These are phyloP conservation scores for Coemansia sp. DNA, from an alignment of 192 early-diverging fungal genomes.

Conservation along the genomic window DNA sequence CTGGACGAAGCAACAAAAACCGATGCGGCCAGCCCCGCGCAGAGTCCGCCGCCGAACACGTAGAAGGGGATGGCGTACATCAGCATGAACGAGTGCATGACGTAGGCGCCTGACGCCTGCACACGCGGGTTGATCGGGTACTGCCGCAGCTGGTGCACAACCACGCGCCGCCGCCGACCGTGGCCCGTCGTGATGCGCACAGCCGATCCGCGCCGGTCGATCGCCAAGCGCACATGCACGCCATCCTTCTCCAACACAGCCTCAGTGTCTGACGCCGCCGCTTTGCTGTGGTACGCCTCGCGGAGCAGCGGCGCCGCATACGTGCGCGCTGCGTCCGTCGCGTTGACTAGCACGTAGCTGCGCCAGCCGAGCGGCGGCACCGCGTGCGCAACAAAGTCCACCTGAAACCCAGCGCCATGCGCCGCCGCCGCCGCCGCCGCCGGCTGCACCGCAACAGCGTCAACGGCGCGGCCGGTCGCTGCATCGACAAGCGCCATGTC, in stretches of 20 bases:
- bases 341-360: slow-evolving; percentile 17
- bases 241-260: slow-evolving; percentile 19
- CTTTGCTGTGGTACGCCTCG: background rate
- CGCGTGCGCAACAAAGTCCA: slow-evolving; percentile 34
- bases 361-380: slow-evolving; percentile 29
- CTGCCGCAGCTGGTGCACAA: slow-evolving; percentile 34
- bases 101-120: slow-evolving; percentile 49
- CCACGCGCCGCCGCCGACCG: background rate
- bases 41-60: slow-evolving; percentile 26
- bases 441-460: slow-evolving; percentile 1
- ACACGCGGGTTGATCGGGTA: slow-evolving; percentile 45
- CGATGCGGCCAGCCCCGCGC: slow-evolving; percentile 9
- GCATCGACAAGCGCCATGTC: slow-evolving; percentile 22
- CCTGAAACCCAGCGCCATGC: slow-evolving; percentile 3
- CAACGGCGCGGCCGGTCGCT: background rate
- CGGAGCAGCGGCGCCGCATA: background rate
- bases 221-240: slow-evolving; percentile 14
- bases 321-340: background rate
- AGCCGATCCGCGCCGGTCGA: background rate
- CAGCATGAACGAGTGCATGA: slow-evolving; percentile 54
- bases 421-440: background rate
- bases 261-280: background rate
- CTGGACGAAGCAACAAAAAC: background rate
- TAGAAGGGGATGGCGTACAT: slow-evolving; percentile 43
- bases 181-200: slow-evolving; percentile 11